Evolutionary conservation across 2,329 filamentous ascomycete genomes (phyloP), one percentile per base, ranked within the genome.

Genomic region (Metarhizium brunneum): DNA sequence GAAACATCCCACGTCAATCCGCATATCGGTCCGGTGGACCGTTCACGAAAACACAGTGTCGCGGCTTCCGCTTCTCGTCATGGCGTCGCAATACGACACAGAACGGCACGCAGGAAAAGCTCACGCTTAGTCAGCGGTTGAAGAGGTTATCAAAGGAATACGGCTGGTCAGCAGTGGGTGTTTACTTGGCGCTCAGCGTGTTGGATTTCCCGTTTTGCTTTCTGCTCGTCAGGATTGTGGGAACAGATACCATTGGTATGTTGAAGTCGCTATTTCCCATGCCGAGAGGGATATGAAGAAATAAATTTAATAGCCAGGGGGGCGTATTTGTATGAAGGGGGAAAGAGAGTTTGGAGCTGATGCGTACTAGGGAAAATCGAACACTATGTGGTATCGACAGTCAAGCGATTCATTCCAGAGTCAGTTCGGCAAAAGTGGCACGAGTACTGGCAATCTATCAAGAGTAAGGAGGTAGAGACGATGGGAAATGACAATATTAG

Each of bases 121-220:
- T 75, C 13, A 82, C 84, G 7, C 69, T 94, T 47, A 86, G 85
- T 2, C 84, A 84, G 60, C 81, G 87, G 30, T 75, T 97, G 67
- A 91, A 86, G 71, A 90, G 89, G 68, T 81, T 99, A 49, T 91
- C 87, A 2, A 85, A 86, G 60, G 92, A 97, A 70, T 99, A 99
- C 70, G 94, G 94, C 45, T 97, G 92, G 90, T 82, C 88, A 3
- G 92, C 92, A 1, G 72, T 96, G 5, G 92, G 91, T n/a, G 89
- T 99, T 14, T 99, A 99, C 71, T 71, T 96, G 11, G 78, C 78
- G 1, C 74, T 99, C 54, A 92, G 88, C 47, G 87, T 88, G 42
- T 74, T 96, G 53, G 94, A 99, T 72, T 95, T 97, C 61, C 94
- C 94, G 0, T 89, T 97, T 68, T 97, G 92, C 73, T 99, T 96